Percentiles rank a stretch among this genome's conserved stretches.
phyloP scores from a whole-genome alignment of 73 alveolate genomes.

The Paramecium biaurelia region DNA sequence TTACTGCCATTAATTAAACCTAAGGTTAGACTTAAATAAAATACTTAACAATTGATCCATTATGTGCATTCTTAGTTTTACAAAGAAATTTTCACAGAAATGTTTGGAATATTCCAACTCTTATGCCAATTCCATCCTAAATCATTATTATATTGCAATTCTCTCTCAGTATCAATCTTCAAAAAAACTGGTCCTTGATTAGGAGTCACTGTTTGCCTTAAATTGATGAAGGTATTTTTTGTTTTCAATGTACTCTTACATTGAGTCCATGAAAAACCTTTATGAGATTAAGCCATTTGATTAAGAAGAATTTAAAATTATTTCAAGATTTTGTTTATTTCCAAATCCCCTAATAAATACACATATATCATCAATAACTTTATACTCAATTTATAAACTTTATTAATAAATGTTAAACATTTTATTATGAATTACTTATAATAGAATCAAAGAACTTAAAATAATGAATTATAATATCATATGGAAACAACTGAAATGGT shows the following conservation, averaged over 20 bases:
- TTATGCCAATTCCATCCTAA: conserved; percentile 73
- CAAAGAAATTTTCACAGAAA: conserved; percentile 36
- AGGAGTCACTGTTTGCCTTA: neutral
- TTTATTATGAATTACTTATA: no score
- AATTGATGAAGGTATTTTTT: neutral
- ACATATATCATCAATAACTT: no score
- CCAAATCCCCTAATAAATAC: neutral
- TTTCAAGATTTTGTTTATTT: neutral
- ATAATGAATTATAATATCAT: no score
- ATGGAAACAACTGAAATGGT: no score
- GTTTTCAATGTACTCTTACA: neutral
- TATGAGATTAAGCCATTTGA: neutral
- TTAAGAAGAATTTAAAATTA: neutral
- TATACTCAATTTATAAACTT: neutral
- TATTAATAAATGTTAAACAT: neutral
- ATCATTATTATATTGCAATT: no score
- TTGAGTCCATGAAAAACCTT: neutral
- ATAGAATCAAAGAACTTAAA: no score
- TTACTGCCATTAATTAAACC: neutral
- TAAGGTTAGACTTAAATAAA: neutral
- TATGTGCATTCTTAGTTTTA: neutral
- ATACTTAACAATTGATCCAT: conserved; percentile 39
- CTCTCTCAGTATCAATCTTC: neutral
- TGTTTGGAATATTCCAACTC: conserved; percentile 74
- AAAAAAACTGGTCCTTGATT: neutral